Base-by-base conservation (phyloP, 75 land plant genomes). In the Selaginella moellendorffii region DNA sequence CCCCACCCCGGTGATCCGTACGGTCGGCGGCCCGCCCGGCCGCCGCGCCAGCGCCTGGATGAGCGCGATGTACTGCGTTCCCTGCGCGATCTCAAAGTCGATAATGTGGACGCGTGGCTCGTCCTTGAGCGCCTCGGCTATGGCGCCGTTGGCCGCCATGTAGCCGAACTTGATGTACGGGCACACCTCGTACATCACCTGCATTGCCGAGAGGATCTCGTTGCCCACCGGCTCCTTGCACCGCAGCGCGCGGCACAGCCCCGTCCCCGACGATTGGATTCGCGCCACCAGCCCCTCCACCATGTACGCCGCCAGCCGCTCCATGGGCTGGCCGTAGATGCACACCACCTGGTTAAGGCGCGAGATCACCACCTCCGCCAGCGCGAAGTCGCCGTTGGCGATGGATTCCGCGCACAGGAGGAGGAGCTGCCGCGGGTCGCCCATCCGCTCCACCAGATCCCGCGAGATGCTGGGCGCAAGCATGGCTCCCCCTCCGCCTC, bases 61-160 rank as follows among this genome's bases (percentile, higher is more conserved):
- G 1, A 90, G 68, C 30, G 85, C 72, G 5, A 87, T 51, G 87
- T 86, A 90, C 54, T 90, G 91, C 56, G 78, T 83, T 21, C 91
- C 96, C 42, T 83, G 90, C 23, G 74, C 78, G 31, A 90, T 82
- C 61, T 86, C 80, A 62, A 90, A 86, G 60, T 90, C 91, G 31
- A 90, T 79, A 2, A 86, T 90, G 66, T 90, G 96, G 52, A 90
- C 80, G 27, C 60, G 63, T 14, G 74, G 64, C 54, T 86, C 91
- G 59, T 72, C 78, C 64, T 82, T 80, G 70, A 90, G 72, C 9
- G 87, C 87, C 56, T 90, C 91, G 1, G 85, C 85, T 27, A 90
- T 90, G 73, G 96, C 90, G 17, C 90, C 90, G 78, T 90, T 90
- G 17, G 96, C 91, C 8, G 90, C 81, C 81, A 82, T 76, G 69